These are phyloP conservation scores for Chimonanthus salicifolius DNA, from an alignment of 164 flowering plant species.

Conservation along the genomic window DNA sequence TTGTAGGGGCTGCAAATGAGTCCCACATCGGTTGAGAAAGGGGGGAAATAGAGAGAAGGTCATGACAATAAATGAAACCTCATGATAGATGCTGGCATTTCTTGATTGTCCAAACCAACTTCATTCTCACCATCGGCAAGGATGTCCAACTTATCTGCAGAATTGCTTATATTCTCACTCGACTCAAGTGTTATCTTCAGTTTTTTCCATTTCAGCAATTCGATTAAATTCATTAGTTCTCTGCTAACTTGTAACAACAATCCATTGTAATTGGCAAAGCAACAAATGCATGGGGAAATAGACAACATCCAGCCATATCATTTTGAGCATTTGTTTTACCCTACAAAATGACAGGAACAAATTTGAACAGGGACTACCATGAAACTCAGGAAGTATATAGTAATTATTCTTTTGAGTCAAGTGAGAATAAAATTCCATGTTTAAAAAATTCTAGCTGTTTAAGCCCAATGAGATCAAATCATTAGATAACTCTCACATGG, in stretches of 20 bases:
- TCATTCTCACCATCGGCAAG: neutral
- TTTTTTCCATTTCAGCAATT: constrained; percentile 36
- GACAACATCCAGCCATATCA: neutral
- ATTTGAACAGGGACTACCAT: neutral
- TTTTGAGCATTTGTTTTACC: neutral
- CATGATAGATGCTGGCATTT: neutral
- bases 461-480: neutral
- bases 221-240: constrained; percentile 65
- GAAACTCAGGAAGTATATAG: neutral
- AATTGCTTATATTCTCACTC: constrained; percentile 10
- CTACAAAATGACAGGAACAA: neutral
- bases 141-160: neutral
- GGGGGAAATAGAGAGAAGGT: too few relatives aligned
- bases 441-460: neutral
- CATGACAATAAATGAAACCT: too few relatives aligned
- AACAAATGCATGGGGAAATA: neutral
- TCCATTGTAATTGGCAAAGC: neutral
- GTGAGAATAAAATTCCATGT: neutral
- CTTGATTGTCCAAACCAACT: constrained; percentile 3
- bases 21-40: too few relatives aligned
- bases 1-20: too few relatives aligned
- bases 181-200: constrained; percentile 19
- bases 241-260: constrained; percentile 46
- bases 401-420: neutral
- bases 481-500: neutral